A percentile compares a stretch with the other conserved stretches of the same genome.
Conservation (phyloP, 768 basidiomycete species). For the Termitomyces sp. region DNA sequence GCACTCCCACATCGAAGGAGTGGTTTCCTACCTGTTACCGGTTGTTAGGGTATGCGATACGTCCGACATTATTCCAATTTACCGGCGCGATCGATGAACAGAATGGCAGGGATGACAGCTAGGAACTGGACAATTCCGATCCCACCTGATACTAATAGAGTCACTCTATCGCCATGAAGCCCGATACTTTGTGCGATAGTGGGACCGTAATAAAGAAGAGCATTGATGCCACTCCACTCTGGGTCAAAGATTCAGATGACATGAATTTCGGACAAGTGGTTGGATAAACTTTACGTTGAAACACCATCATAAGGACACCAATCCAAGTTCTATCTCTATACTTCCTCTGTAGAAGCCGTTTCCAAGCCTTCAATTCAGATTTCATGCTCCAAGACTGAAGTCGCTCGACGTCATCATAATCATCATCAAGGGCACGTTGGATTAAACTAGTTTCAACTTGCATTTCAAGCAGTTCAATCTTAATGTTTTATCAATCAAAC, state of each 20-base stretch:
- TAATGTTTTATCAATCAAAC: background rate
- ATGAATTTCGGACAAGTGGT: background rate
- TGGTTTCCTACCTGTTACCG: slow-evolving; percentile 51
- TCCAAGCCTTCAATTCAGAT: slow-evolving; percentile 46
- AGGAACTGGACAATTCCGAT: slow-evolving; percentile 76
- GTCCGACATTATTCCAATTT: slow-evolving; percentile 3
- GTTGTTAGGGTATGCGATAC: background rate
- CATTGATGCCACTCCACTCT: slow-evolving; percentile 91
- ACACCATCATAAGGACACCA: slow-evolving; percentile 73
- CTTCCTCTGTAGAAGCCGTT: slow-evolving; percentile 43
- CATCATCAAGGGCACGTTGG: slow-evolving; percentile 24
- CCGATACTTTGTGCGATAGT: slow-evolving; percentile 63
- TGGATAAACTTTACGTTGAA: slow-evolving; percentile 57
- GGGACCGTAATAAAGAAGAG: slow-evolving; percentile 78
- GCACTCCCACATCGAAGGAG: slow-evolving; percentile 60
- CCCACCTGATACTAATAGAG: slow-evolving; percentile 69
- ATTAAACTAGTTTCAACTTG: slow-evolving; percentile 56
- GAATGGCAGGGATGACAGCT: slow-evolving; percentile 68
- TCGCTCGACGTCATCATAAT: slow-evolving; percentile 5
- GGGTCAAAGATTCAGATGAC: background rate
- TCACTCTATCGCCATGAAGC: slow-evolving; percentile 49
- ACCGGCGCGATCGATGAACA: slow-evolving; percentile 66
- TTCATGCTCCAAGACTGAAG: slow-evolving; percentile 14
- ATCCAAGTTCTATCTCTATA: slow-evolving; percentile 62
- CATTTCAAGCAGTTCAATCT: slow-evolving; percentile 80